Conservation (phyloP, 2,329 filamentous ascomycete genomes). For the Orbilia oligospora region DNA sequence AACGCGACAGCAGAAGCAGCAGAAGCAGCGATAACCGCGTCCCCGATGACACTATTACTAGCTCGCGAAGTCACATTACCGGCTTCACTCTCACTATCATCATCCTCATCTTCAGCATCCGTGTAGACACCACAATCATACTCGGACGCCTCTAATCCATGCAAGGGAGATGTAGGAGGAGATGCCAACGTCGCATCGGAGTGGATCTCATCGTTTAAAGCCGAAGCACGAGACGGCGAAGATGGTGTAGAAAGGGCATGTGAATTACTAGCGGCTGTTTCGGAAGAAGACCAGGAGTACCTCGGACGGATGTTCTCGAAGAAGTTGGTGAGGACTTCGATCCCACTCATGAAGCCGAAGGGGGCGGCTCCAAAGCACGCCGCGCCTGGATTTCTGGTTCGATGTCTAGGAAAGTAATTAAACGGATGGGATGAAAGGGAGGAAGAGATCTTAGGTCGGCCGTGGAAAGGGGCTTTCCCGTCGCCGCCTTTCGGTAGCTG, state of each 20-base stretch:
- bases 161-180: slow-evolving; percentile 46
- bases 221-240: slow-evolving; percentile 26
- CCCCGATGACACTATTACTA: slow-evolving; percentile 20
- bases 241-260: slow-evolving; percentile 34
- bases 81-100: slow-evolving; percentile 41
- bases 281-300: slow-evolving; percentile 60
- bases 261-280: slow-evolving; percentile 49
- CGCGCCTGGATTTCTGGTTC: slow-evolving; percentile 21
- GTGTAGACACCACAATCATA: slow-evolving; percentile 59
- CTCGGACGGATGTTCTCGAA: slow-evolving; percentile 59
- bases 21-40: slow-evolving; percentile 24
- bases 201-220: slow-evolving; percentile 35
- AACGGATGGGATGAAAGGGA: not conserved
- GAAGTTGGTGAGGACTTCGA: slow-evolving; percentile 60
- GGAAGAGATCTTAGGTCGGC: slow-evolving; percentile 30
- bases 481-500: slow-evolving; percentile 38
- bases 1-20: slow-evolving; percentile 15
- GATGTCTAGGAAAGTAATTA: not conserved
- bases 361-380: slow-evolving; percentile 32
- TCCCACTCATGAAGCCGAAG: slow-evolving; percentile 60
- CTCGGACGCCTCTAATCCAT: slow-evolving; percentile 44
- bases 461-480: slow-evolving; percentile 46
- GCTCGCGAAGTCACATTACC: slow-evolving; percentile 10
- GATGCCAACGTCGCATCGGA: slow-evolving; percentile 48
- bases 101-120: slow-evolving; percentile 52